Evolutionary conservation across 2,329 filamentous ascomycete species (phyloP).

Genomic region (Diaporthe velutina): DNA sequence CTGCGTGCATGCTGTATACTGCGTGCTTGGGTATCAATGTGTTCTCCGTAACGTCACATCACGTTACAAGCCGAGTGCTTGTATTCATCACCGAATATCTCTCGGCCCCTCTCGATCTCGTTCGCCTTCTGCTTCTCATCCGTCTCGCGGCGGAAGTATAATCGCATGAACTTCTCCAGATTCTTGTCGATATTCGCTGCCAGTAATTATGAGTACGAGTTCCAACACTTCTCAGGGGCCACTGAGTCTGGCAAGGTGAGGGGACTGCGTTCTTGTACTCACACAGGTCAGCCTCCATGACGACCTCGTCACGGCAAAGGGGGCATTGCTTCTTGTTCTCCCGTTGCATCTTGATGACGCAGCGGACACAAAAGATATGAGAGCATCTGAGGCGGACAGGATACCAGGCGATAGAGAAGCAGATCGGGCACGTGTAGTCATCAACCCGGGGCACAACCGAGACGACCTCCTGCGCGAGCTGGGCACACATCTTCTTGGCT

Average conservation of each 20-base stretch:
- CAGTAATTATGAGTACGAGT: background rate
- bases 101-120: slow-evolving; percentile 80
- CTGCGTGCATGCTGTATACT: slow-evolving; percentile 32
- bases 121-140: slow-evolving; percentile 78
- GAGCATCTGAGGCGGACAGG: slow-evolving; percentile 82
- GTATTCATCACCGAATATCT: slow-evolving; percentile 78
- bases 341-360: slow-evolving; percentile 83
- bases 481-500: slow-evolving; percentile 80
- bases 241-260: background rate
- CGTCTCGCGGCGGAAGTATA: slow-evolving; percentile 80
- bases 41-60: background rate
- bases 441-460: slow-evolving; percentile 83
- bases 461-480: slow-evolving; percentile 80
- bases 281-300: slow-evolving; percentile 78
- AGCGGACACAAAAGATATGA: slow-evolving; percentile 87
- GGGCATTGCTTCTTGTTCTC: slow-evolving; percentile 78
- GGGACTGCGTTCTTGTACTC: slow-evolving; percentile 47
- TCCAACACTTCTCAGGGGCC: background rate
- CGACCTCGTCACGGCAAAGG: slow-evolving; percentile 78
- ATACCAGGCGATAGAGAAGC: slow-evolving; percentile 82
- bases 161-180: slow-evolving; percentile 77
- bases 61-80: slow-evolving; percentile 66
- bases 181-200: slow-evolving; percentile 77
- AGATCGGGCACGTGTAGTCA: slow-evolving; percentile 87
- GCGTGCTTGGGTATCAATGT: slow-evolving; percentile 36